phyloP scores from a whole-genome alignment of 345 rosid genomes.

The rapeseed (Brassica napus) region DNA sequence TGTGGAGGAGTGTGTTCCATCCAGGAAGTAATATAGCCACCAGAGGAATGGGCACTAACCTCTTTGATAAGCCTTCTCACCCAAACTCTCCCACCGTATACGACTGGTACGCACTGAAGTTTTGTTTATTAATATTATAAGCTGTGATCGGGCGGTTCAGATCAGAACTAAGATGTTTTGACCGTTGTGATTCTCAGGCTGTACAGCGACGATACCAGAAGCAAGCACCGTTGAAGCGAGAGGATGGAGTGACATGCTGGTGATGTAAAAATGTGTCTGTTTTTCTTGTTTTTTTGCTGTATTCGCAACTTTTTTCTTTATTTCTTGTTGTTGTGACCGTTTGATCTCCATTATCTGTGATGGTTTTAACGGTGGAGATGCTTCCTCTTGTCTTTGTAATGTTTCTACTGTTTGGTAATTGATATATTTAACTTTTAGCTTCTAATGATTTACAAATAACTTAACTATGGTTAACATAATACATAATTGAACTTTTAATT shows the following conservation, averaged over 20 bases:
- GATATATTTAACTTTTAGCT: neutral
- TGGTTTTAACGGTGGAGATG: constrained; percentile 32
- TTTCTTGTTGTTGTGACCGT: neutral
- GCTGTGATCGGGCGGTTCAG: neutral
- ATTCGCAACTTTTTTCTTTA: neutral
- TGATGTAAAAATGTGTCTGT: constrained; percentile 16
- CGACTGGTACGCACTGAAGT: constrained; percentile 61
- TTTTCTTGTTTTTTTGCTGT: neutral
- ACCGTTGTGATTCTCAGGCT: constrained; percentile 56
- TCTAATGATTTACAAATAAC: neutral
- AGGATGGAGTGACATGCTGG: constrained; percentile 1
- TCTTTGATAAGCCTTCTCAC: constrained; percentile 71
- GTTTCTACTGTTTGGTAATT: constrained; percentile 19
- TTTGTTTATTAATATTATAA: neutral
- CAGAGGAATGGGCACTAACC: constrained; percentile 54
- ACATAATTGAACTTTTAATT: neutral
- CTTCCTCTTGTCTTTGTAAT: constrained; percentile 23
- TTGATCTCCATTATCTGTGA: constrained; percentile 4
- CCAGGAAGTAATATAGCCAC: constrained; percentile 96
- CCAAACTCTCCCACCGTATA: constrained; percentile 92
- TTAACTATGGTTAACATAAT: neutral
- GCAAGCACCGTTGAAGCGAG: constrained; percentile 49
- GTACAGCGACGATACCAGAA: constrained; percentile 84
- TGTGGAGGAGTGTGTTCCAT: constrained; percentile 96
- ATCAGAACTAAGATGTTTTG: constrained; percentile 9